phyloP scores from a whole-genome alignment of 768 basidiomycete species.

The Suillus spraguei region DNA sequence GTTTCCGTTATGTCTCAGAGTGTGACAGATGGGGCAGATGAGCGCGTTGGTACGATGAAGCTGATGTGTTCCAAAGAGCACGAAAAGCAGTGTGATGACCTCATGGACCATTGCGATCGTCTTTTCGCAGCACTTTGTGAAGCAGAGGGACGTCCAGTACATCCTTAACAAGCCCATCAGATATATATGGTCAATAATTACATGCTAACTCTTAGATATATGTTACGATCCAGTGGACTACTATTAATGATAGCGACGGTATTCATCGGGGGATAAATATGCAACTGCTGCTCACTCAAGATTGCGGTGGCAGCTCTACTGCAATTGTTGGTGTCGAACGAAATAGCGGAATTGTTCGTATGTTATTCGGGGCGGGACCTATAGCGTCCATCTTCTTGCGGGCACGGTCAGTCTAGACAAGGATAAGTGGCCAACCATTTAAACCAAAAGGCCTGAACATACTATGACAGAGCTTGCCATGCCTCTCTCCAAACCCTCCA shows the following conservation, averaged over 20 bases:
- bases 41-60: conserved; percentile 49
- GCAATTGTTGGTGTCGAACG: conserved; percentile 44
- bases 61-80: conserved; percentile 57
- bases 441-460: conserved; percentile 28
- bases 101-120: conserved; percentile 58
- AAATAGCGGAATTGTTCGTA: conserved; percentile 80
- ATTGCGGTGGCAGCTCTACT: conserved; percentile 37
- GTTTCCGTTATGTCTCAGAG: conserved; percentile 54
- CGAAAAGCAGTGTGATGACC: conserved; percentile 42
- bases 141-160: conserved; percentile 28
- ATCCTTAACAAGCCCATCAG: conserved; percentile 9
- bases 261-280: background rate
- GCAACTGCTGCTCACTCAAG: background rate
- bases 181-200: background rate
- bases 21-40: conserved; percentile 59
- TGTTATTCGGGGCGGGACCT: conserved; percentile 62
- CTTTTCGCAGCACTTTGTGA: conserved; percentile 45
- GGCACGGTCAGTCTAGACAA: conserved; percentile 64
- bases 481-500: conserved; percentile 90
- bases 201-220: background rate
- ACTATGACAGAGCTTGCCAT: conserved; percentile 67
- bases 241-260: background rate
- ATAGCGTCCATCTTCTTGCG: conserved; percentile 62
- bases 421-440: conserved; percentile 10
- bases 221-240: background rate